Evolutionary conservation across 768 basidiomycete genomes (phyloP), one percentile per base, ranked within the genome.

Genomic region (Rhodocollybia butyracea): DNA sequence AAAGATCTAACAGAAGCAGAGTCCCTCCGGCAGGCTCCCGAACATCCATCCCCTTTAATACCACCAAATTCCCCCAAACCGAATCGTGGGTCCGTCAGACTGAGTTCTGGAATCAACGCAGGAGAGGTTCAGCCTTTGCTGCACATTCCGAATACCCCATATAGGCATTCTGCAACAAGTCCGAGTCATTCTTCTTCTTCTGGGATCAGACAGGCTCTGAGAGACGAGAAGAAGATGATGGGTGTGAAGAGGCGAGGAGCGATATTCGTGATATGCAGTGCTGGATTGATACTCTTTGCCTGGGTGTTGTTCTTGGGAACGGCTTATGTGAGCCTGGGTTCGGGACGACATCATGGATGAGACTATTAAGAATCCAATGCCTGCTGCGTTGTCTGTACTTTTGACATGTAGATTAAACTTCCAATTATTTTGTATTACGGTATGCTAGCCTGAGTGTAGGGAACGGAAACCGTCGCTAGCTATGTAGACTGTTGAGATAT

Each of bases 251-350:
- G 68, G 57, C 70, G 86, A 39, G 88, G 88, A 1, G 61, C 72
- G 55, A 19, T 81, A 0, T 86, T 83, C 57, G 73, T 78, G 26
- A 60, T 68, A 30, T 57, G 80, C 24, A 77, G 75, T 41, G 72
- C 59, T 17, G 46, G 60, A 2, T 62, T 84, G 31, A 76, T 88
- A 10, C 60, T 78, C 15, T 66, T 63, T 45, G 80, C 84, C 5
- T 90, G 87, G 88, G 62, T 78, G 32, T 65, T 88, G 57, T 89
- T 89, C 67, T 69, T 89, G 62, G 73, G 63, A 10, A 86, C 83
- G 17, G 86, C 85, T 0, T 84, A 76, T 76, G 64, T 76, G 51
- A 80, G 78, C 60, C 67, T 88, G 55, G 76, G 83, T 17, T 17
- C 21, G 39, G 39, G 39, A 19, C 15, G 21, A 19, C 15, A 40